Percentiles rank a stretch among this genome's conserved stretches.
phyloP scores from a whole-genome alignment of 768 basidiomycete genomes.

The Phallus indusiatus region DNA sequence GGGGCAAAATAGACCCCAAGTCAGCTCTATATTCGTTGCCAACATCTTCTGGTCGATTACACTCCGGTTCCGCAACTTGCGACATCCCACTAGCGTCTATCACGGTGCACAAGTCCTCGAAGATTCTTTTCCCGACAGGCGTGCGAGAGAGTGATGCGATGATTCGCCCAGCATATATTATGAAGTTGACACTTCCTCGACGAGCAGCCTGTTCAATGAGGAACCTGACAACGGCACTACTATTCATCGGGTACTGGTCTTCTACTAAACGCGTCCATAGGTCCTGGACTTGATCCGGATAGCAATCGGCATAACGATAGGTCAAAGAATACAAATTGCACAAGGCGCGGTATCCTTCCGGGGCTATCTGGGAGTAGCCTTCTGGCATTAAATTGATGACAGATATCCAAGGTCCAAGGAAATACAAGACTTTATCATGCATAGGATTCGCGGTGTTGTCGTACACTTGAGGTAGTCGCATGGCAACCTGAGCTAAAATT shows the following conservation, averaged over 20 bases:
- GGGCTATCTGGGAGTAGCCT: constrained; percentile 43
- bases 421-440: constrained; percentile 53
- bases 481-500: constrained; percentile 32
- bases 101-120: constrained; percentile 76
- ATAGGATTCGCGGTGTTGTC: constrained; percentile 24
- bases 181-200: constrained; percentile 68
- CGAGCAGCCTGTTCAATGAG: constrained; percentile 82
- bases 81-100: constrained; percentile 83
- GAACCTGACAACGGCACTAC: constrained; percentile 72
- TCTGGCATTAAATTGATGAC: constrained; percentile 62
- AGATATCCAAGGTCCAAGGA: constrained; percentile 77
- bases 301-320: constrained; percentile 57
- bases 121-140: constrained; percentile 57
- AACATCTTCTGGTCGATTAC: constrained; percentile 53
- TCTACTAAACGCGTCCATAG: constrained; percentile 78
- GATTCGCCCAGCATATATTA: constrained; percentile 70
- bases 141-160: constrained; percentile 80
- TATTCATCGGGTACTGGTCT: constrained; percentile 58
- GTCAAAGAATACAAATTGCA: constrained; percentile 82
- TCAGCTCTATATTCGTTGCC: constrained; percentile 59
- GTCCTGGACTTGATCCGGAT: constrained; percentile 70
- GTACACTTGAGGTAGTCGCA: constrained; percentile 7
- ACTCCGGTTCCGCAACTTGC: constrained; percentile 50
- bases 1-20: constrained; percentile 63
- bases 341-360: constrained; percentile 54